Percentiles rank a stretch among this genome's conserved stretches.
Conservation (phyloP, 192 early-diverging fungal genomes). For the Backusella luteola region DNA sequence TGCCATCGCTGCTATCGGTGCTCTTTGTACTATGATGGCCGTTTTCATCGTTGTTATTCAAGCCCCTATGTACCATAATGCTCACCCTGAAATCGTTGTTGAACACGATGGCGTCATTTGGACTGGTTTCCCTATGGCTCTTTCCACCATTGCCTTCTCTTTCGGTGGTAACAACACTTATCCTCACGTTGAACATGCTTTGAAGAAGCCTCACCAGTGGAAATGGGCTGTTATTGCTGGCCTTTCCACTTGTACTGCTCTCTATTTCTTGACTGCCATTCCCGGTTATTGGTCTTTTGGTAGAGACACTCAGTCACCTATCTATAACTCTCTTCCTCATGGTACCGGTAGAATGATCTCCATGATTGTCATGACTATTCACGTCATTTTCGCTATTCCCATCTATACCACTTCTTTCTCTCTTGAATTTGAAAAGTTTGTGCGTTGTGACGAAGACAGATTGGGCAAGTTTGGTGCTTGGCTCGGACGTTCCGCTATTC, state of each 20-base stretch:
- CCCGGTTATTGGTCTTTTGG: constrained; percentile 81
- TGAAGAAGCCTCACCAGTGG: constrained; percentile 72
- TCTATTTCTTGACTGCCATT: constrained; percentile 71
- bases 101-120: constrained; percentile 55
- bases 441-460: constrained; percentile 51
- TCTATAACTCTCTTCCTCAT: constrained; percentile 70
- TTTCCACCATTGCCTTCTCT: constrained; percentile 83
- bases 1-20: constrained; percentile 72
- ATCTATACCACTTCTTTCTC: constrained; percentile 76
- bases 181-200: constrained; percentile 80
- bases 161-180: constrained; percentile 83
- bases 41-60: constrained; percentile 73
- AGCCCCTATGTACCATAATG: constrained; percentile 48
- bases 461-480: constrained; percentile 54
- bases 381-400: constrained; percentile 81
- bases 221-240: constrained; percentile 63
- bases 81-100: constrained; percentile 39
- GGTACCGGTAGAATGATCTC: constrained; percentile 56
- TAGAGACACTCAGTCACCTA: constrained; percentile 62
- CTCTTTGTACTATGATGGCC: constrained; percentile 70
- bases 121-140: constrained; percentile 68
- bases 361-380: constrained; percentile 76
- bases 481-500: constrained; percentile 53
- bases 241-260: constrained; percentile 63
- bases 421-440: constrained; percentile 69